Evolutionary conservation across 1,284 basidiomycete genomes (phyloP), one percentile per base, ranked within the genome.

Genomic region (Rhodofomes roseus): DNA sequence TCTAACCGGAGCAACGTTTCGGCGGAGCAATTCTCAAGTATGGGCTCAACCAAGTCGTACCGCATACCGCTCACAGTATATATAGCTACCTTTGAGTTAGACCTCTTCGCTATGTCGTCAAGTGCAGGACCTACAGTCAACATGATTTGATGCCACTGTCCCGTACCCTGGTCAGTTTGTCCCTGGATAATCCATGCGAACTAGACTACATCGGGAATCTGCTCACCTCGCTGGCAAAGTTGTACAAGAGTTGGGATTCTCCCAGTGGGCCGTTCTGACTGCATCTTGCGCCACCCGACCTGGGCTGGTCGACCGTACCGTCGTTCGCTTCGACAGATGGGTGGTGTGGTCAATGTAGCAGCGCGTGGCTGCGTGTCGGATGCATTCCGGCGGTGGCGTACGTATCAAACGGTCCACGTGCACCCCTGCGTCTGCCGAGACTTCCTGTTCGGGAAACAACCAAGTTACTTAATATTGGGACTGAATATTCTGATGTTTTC

Each of bases 1-100:
- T 92, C 90, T 60, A 92, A 71, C 62, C 83, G 78, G 60, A 81
- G 74, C 37, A 92, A 79, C 61, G 86, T 86, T 62, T 90, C 87
- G 65, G 84, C 80, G 60, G 81, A 81, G 72, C 90, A 92, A 65
- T 81, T 79, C 68, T 88, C 83, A 61, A 92, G 76, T 50, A 92
- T 83, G 48, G 90, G 90, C 67, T 80, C 81, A 62, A 88, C 79
- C 50, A 92, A 77, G 51, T 80, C 76, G 71, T 82, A 86, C 55
- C 81, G 81, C 63, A 89, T 71, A 58, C 81, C 80, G 46, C 69
- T 69, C 2, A 73, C 61, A 52, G 68, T 67, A 51, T 60, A 66
- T 23, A 71, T 68, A 51, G 62, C 70, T 71, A 48, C n/a, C 48
- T 44, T 20, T 2, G 20, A 52, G 50, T 34, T 55, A 52, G 57